Base-by-base conservation (phyloP, 2,329 filamentous ascomycete species). In the Aspergillus texensis region DNA sequence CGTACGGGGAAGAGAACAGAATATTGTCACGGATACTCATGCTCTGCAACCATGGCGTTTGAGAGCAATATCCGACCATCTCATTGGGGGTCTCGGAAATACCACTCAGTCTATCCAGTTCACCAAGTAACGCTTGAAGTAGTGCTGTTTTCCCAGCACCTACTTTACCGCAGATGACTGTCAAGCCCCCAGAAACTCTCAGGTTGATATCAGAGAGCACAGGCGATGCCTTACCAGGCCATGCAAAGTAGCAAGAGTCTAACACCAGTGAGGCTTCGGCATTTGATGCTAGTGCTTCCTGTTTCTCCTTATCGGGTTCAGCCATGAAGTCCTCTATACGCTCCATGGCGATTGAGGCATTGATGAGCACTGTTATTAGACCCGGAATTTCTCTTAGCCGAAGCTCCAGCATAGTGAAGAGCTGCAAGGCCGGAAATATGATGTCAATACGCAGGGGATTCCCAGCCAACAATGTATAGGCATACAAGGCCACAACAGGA, bases 311-410 rank as follows among this genome's bases (percentile, higher is more conserved):
- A 71, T 97, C 88, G 0, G 92, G 92, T 75, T 97, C 93, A 0
- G 83, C 81, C 92, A 97, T 96, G 78, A 96, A 97, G 26, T 86
- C 85, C 71, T 96, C 91, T 24, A 97, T 92, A 67, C 93, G 89
- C 10, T 86, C 87, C 66, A 96, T 87, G 0, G 93, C 91, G 21
- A 97, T 89, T n/a, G 86, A 89, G 0, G 93, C 91, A 70, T 96
- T 96, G 67, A 96, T 84, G 5, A 94, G 79, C 0, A 90, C 86
- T 0, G 91, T 93, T 50, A 96, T 88, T 11, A 96, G 80, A 34
- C 86, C 83, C 2, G 94, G 94, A 0, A 96, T 79, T 58, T 93
- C 90, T 61, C 89, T 88, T 56, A 97, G 80, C 64, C 88, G 91
- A 1, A 80, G 82, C 70, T 94, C 91, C 12, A 97, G 81, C 81